A percentile compares a stretch with the other conserved stretches of the same genome.
These are phyloP conservation scores for Pyrenochaeta sp. DNA, from an alignment of 2,329 filamentous ascomycete species.

Conservation along the genomic window DNA sequence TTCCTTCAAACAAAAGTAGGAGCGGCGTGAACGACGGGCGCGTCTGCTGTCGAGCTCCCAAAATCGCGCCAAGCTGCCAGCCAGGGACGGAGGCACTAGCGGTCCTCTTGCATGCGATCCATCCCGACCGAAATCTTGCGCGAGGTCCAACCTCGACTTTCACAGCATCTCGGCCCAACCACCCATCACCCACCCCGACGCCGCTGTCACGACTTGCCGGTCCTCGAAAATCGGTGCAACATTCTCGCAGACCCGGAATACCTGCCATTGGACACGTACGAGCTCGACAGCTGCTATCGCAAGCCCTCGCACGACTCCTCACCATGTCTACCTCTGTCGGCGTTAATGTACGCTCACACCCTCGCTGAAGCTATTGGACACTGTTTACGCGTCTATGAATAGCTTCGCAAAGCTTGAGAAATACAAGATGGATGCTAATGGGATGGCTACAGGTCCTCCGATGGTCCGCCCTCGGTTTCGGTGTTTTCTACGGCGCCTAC, in stretches of 20 bases:
- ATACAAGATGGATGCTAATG: slow-evolving; percentile 32
- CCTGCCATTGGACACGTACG: slow-evolving; percentile 43
- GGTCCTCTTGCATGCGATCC: slow-evolving; percentile 10
- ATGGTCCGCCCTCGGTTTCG: slow-evolving; percentile 91
- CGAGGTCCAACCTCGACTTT: slow-evolving; percentile 39
- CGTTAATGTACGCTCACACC: slow-evolving; percentile 59
- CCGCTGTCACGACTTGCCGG: slow-evolving; percentile 26
- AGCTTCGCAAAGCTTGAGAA: slow-evolving; percentile 5
- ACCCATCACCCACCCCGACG: slow-evolving; percentile 33
- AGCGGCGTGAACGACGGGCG: slow-evolving; percentile 5
- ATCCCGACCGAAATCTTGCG: slow-evolving; percentile 36
- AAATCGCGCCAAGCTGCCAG: slow-evolving; percentile 36
- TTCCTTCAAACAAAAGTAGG: neutral
- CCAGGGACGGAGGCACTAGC: slow-evolving; percentile 29
- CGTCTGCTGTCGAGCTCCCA: slow-evolving; percentile 9
- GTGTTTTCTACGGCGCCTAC: slow-evolving; percentile 94
- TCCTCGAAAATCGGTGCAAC: slow-evolving; percentile 19
- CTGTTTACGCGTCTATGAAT: neutral
- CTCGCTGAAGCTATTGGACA: neutral
- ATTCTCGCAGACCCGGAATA: slow-evolving; percentile 25
- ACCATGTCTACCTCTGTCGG: slow-evolving; percentile 58
- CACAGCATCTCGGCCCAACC: slow-evolving; percentile 27
- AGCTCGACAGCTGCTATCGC: slow-evolving; percentile 25
- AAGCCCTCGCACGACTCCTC: slow-evolving; percentile 31
- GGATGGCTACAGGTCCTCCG: slow-evolving; percentile 78